Conservation (phyloP, 2,329 filamentous ascomycete genomes). For the Lecanicillium sp. region DNA sequence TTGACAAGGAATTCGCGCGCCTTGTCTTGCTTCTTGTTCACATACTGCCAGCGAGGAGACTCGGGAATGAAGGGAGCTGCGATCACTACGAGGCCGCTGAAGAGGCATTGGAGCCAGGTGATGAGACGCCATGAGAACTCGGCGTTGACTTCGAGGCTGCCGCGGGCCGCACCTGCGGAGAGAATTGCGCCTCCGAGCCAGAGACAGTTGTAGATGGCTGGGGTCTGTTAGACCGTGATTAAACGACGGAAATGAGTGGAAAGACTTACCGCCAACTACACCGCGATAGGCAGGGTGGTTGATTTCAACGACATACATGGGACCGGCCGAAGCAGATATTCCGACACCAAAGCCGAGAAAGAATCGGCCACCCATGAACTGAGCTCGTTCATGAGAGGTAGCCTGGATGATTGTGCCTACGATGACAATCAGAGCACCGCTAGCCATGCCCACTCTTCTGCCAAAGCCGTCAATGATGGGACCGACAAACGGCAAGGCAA, state of each 20-base stretch:
- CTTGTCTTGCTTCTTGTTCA: constrained; percentile 21
- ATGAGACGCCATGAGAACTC: constrained; percentile 31
- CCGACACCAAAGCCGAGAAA: constrained; percentile 49
- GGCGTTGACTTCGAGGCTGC: constrained; percentile 21
- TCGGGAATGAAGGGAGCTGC: constrained; percentile 22
- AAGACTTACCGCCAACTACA: constrained; percentile 19
- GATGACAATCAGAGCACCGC: constrained; percentile 36
- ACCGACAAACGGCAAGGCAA: constrained; percentile 31
- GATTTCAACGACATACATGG: constrained; percentile 56
- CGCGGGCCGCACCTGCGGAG: constrained; percentile 36
- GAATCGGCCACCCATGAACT: constrained; percentile 50
- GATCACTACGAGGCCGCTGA: constrained; percentile 26
- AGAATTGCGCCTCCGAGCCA: constrained; percentile 35
- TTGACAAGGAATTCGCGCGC: constrained; percentile 23
- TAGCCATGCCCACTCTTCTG: constrained; percentile 38
- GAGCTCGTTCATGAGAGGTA: constrained; percentile 28
- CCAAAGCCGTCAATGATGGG: constrained; percentile 38
- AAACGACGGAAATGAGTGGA: background rate
- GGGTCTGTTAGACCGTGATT: background rate
- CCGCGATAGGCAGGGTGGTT: constrained; percentile 55
- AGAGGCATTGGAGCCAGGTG: constrained; percentile 30
- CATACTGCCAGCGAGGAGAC: constrained; percentile 31
- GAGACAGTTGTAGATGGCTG: constrained; percentile 16
- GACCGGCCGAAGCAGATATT: constrained; percentile 50
- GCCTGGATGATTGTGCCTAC: constrained; percentile 21